A percentile compares a stretch with the other conserved stretches of the same genome.
Evolutionary conservation across 2,329 filamentous ascomycete species (phyloP).

Genomic region (Botryotinia globosa): DNA sequence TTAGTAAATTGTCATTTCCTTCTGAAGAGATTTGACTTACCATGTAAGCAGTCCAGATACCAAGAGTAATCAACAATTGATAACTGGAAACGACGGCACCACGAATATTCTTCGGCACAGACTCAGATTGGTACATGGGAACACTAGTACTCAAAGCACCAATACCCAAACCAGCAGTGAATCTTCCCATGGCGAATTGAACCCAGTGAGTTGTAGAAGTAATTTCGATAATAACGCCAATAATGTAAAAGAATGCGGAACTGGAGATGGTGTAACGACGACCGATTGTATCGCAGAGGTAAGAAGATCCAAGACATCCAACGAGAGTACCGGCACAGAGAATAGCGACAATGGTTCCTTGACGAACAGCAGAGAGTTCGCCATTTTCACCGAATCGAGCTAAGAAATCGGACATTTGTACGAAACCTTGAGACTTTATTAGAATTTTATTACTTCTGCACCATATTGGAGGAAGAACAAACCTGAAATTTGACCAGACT

Average conservation of each 20-base stretch:
- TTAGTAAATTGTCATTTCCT: constrained; percentile 35
- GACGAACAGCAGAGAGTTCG: constrained; percentile 53
- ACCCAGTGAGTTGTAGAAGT: constrained; percentile 56
- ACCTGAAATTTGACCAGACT: constrained; percentile 47
- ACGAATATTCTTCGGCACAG: constrained; percentile 61
- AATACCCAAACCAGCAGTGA: constrained; percentile 65
- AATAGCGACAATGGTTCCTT: constrained; percentile 63
- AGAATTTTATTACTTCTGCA: neutral
- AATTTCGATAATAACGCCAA: constrained; percentile 64
- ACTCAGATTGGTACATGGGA: constrained; percentile 68
- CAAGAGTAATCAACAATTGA: constrained; percentile 67
- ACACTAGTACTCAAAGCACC: constrained; percentile 62
- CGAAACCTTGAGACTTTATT: constrained; percentile 53
- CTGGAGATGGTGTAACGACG: constrained; percentile 60
- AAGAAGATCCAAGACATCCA: constrained; percentile 57
- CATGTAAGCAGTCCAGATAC: constrained; percentile 59
- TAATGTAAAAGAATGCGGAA: constrained; percentile 56
- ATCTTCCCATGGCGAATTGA: constrained; percentile 62
- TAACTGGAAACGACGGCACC: constrained; percentile 62
- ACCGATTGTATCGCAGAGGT: constrained; percentile 59
- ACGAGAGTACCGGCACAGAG: constrained; percentile 58
- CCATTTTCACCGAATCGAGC: constrained; percentile 50
- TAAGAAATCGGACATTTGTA: constrained; percentile 57
- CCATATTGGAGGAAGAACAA: constrained; percentile 25
- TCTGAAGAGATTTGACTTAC: constrained; percentile 35